Conservation (phyloP, 495 filamentous ascomycete species). For the Hypomontagnella submonticulosa region DNA sequence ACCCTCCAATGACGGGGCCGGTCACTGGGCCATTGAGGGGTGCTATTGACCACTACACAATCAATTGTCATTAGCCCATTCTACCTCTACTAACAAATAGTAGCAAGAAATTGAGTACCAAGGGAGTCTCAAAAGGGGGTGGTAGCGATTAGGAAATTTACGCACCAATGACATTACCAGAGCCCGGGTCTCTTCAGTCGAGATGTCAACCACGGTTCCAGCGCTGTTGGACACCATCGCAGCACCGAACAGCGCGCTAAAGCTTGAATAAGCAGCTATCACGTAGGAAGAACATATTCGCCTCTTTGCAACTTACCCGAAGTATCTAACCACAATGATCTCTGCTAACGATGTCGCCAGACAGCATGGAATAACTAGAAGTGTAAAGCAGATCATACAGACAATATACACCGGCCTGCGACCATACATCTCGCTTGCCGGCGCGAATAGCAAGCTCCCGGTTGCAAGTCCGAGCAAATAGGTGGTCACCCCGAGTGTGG, state of each 20-base stretch:
- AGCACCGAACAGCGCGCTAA: conserved; percentile 75
- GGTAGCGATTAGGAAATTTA: too few species aligned
- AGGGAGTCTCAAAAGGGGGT: too few species aligned
- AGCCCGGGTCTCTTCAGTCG: conserved; percentile 73
- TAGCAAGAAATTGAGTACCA: too few species aligned
- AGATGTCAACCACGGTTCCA: conserved; percentile 84
- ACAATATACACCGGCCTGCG: conserved; percentile 76
- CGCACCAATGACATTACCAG: conserved; percentile 70
- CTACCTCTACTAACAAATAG: too few species aligned
- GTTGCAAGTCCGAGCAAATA: conserved; percentile 80
- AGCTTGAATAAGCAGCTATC: conserved; percentile 28
- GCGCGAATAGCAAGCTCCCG: conserved; percentile 77
- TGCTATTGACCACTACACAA: conserved; percentile 70
- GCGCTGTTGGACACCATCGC: conserved; percentile 85
- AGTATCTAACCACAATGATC: conserved; percentile 76
- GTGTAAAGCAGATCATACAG: conserved; percentile 68
- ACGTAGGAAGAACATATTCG: not conserved
- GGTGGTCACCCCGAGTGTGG: conserved; percentile 81
- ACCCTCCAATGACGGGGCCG: conserved; percentile 77
- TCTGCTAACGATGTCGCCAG: conserved; percentile 71
- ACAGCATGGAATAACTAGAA: conserved; percentile 78
- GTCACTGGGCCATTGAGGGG: conserved; percentile 80
- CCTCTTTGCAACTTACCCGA: conserved; percentile 62
- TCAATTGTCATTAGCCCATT: too few species aligned
- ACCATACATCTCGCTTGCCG: conserved; percentile 81